Base-by-base conservation (phyloP, 495 filamentous ascomycete species). In the Aspergillus biplanus region DNA sequence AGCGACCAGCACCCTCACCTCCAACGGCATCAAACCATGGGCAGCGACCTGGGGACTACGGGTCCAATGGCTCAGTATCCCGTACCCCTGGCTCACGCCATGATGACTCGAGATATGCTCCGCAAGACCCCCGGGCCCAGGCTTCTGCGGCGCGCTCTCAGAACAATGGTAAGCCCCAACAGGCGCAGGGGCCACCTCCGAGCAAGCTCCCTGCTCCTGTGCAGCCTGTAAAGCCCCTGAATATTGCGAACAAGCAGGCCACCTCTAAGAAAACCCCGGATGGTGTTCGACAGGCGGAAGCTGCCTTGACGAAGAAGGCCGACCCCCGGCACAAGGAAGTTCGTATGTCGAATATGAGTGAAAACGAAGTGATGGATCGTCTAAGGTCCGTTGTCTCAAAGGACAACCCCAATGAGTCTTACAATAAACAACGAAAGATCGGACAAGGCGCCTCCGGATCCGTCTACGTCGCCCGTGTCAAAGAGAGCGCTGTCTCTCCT, bases 371-470 rank as follows among this genome's bases (percentile, higher is more conserved):
- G 35, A 99, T 99, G 95, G 88, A 91, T 61, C 93, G 92, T 71
- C 77, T 99, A 52, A 87, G 92, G 67, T 89, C 95, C 61, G 94
- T 96, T 5, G 95, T 99, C 1, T 97, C 92, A 52, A 92, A 92
- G 67, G 91, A 93, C 47, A 92, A 96, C 69, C 95, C 95, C 16
- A 90, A 93, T 62, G 81, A 92, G 56, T 92, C 92, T 5, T 99
- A 99, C 75, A 91, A 91, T 67, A 99, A 99, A 80, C 94, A 98
- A 73, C 97, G 97, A 82, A 99, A 99, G 83, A 97, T 99, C 72
- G 95, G 95, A 8, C 96, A 98, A 73, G 95, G 95, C 73, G 95
- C 95, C 64, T 97, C 95, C 33, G 95, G 95, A 55, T 97, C 94
- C 33, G 95, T 99, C 39, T 99, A 99, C 73, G 96, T 99, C 64